These are phyloP conservation scores for Coprinellus aureogranulatus DNA, from an alignment of 768 basidiomycete genomes.

Conservation along the genomic window DNA sequence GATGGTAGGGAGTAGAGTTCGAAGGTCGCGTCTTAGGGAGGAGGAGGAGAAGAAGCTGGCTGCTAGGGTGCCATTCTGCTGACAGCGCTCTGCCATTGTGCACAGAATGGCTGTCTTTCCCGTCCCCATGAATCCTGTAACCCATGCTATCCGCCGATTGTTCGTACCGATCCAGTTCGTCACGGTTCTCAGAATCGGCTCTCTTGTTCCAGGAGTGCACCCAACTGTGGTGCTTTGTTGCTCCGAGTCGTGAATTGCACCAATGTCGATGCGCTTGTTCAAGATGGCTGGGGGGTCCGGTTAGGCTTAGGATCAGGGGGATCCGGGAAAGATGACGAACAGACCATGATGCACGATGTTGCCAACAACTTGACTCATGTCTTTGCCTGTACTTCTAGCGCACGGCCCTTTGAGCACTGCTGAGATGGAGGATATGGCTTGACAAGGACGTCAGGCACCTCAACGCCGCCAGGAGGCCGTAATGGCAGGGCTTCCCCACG, in stretches of 20 bases:
- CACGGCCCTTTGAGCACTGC: no score
- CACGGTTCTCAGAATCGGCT: background rate
- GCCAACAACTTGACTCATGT: no score
- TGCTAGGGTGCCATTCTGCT: background rate
- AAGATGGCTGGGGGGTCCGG: no score
- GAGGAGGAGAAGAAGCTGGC: constrained; percentile 1
- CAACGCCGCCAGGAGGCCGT: no score
- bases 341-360: no score
- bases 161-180: background rate
- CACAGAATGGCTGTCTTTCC: background rate
- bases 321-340: no score
- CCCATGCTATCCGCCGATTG: background rate
- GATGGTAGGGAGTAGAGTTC: background rate
- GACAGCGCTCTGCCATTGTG: background rate
- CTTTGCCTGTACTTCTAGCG: no score
- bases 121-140: background rate
- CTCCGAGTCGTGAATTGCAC: background rate
- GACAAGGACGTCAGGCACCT: no score
- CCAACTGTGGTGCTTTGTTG: background rate
- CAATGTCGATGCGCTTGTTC: background rate
- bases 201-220: background rate
- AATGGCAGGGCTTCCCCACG: no score
- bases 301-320: no score
- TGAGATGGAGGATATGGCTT: no score
- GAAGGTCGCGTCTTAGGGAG: background rate